Evolutionary conservation across 2,329 filamentous ascomycete genomes (phyloP), one percentile per base, ranked within the genome.

Genomic region (Aspergillus carbonarius): DNA sequence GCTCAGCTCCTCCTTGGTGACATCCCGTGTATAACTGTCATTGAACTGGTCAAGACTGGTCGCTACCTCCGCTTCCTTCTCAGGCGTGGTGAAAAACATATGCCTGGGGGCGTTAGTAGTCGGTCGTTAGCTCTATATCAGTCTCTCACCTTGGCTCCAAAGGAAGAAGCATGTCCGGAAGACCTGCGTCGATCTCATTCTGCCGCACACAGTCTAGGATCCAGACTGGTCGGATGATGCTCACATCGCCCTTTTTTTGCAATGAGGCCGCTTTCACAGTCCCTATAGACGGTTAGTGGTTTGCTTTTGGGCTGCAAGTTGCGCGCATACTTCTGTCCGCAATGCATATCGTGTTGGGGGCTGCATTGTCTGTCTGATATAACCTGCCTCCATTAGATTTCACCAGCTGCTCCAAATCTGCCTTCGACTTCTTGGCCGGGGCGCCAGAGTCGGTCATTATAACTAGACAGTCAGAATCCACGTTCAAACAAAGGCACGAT

Each of bases 351-450:
- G 89, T 92, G 46, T 81, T 77, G 0, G 84, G 78, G 3, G 80
- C 82, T 1, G 85, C 83, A 4, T 80, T 83, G 6, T 91, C 84
- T 10, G 87, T 88, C 71, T 97, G 92, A 7, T 88, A 89, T 32
- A 97, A 82, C 9, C 78, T 85, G 5, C 92, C 95, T 3, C 93
- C 93, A 61, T 97, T 87, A 5, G 87, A 84, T 73, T 95, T 96
- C 67, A 98, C 84, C 1, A 96, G 75, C 8, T 85, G 80, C 73
- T 98, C 93, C 1, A 99, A 78, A 62, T 96, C 88, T 0, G 83
- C 80, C 73, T 96, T 97, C 5, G 83, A 83, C 72, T 86, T 92
- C 74, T 91, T 95, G 23, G 80, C 77, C 0, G 91, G 90, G 42
- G 83, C 81, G 1, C 82, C 71, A 27, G 88, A 87, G 54, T 96